Evolutionary conservation across 1,284 basidiomycete genomes (phyloP), one percentile per base, ranked within the genome.

Genomic region (Tilletia indica): DNA sequence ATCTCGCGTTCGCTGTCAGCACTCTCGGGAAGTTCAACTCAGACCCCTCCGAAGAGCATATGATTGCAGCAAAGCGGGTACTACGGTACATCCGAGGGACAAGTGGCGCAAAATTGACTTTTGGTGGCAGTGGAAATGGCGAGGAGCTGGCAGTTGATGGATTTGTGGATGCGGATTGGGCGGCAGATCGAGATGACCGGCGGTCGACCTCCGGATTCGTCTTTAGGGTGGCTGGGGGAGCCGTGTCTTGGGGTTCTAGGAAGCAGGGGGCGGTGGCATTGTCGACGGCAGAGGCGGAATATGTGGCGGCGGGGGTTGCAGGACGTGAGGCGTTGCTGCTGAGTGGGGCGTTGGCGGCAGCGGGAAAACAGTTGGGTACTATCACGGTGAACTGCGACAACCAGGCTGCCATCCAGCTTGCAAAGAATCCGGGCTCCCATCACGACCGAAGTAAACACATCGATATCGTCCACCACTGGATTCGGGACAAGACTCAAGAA

Each of bases 81-180:
- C 77, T 88, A 0, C 80, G 81, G 0, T 88, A 88, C 74, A 82
- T 88, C 39, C 36, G 63, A n/a, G 85, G 91, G 82, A 92, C 87
- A 0, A 61, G 74, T 5, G 63, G 80, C 19, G 68, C 84, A 14
- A 76, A 78, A 49, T 80, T 87, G 21, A 68, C 69, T 3, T 75
- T 66, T 36, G 14, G 5, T 66, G 34, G 38, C 8, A 8, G 5
- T 21, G 31, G 16, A 21, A 31, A 36, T 5, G 63, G 34, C 14
- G 8, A 9, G 9, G 21, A 58, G 11, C 63, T 36, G 12, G 39
- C 9, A 5, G n/a, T 66, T 8, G 12, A 66, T 5, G 63, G 63
- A 16, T 73, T n/a, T 42, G 42, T 39, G 56, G 73, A 76, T 42
- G 34, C 63, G 8, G 71, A 75, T 54, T 75, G 71, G 70, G 73